Evolutionary conservation across 805 yeast species (phyloP), one percentile per base, ranked within the genome.

Genomic region (Ogataea wickerhamii): DNA sequence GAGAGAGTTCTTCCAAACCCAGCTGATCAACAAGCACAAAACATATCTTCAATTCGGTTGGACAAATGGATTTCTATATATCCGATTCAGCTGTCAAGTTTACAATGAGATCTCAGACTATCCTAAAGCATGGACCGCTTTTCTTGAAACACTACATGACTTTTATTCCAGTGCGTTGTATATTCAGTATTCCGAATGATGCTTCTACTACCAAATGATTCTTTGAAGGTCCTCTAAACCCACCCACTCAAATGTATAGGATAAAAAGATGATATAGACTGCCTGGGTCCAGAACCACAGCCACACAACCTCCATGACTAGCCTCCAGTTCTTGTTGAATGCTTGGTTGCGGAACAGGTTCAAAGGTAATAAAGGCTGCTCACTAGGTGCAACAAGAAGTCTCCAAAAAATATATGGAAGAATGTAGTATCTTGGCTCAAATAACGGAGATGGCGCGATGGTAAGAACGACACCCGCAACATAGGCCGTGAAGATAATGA

Each of bases 351-450:
- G 22, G 32, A 43, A 34, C 38, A 38, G 40, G 29, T 45, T 18
- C 34, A 49, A 17, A 34, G 40, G 39, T 6, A 54, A 7, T 14
- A 64, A 24, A 3, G 64, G 57, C 24, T 59, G 52, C 13, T 58
- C 50, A 18, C 64, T 60, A 13, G 78, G 76, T 10, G 62, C 60
- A 12, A 72, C 59, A 40, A 77, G 71, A 2, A 86, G 37, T 49
- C 97, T 73, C 78, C 89, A 87, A 27, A 88, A 60, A 10, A 84
- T 57, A 55, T 76, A 79, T 4, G 98, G 97, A 4, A 87, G 51
- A 34, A 91, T 85, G 59, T 82, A 93, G 58, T 93, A 93, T 41
- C 98, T 74, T 34, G 97, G 96, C 61, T 93, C 98, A 53, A 93
- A 80, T 47, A 93, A 67, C 4, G 98, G 98, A 0, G 96, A 81